These are phyloP conservation scores for Sclerospora graminicola DNA, from an alignment of 352 stramenopile species.

Conservation along the genomic window DNA sequence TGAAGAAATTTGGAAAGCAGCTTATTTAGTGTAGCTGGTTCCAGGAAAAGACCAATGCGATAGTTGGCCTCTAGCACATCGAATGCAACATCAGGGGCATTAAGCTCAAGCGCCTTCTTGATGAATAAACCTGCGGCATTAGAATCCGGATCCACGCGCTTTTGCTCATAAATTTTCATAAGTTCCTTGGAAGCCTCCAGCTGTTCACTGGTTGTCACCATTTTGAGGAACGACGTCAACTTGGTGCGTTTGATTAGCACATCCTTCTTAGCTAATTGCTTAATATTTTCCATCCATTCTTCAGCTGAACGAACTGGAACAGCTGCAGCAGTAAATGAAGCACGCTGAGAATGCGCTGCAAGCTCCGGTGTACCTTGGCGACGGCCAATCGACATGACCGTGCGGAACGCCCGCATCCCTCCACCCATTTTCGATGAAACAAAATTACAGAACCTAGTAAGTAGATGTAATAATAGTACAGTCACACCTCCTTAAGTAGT, in stretches of 20 bases:
- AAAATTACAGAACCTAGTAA: no score
- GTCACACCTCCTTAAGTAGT: no score
- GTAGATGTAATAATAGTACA: no score
- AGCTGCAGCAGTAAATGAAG: conserved; percentile 23
- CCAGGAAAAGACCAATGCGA: conserved; percentile 73
- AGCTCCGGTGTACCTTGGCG: conserved; percentile 35
- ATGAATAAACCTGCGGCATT: conserved; percentile 70
- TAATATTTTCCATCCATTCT: conserved; percentile 80
- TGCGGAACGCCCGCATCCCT: conserved; percentile 59
- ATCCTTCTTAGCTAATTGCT: conserved; percentile 56
- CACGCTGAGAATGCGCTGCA: conserved; percentile 19
- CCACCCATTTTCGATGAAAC: conserved; percentile 11
- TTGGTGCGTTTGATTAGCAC: conserved; percentile 77
- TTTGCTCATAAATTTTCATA: conserved; percentile 84
- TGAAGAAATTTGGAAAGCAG: conserved; percentile 76
- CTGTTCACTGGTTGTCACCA: conserved; percentile 70
- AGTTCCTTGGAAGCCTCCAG: conserved; percentile 74
- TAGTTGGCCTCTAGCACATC: conserved; percentile 77
- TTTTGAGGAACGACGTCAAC: conserved; percentile 75
- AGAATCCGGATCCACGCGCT: conserved; percentile 68
- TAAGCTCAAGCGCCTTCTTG: conserved; percentile 77
- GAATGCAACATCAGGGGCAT: conserved; percentile 57
- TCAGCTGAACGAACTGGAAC: conserved; percentile 33
- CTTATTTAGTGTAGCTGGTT: conserved; percentile 76
- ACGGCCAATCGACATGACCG: conserved; percentile 37